These are phyloP conservation scores for Babesia divergens DNA, from an alignment of 169 alveolate genomes.

Conservation along the genomic window DNA sequence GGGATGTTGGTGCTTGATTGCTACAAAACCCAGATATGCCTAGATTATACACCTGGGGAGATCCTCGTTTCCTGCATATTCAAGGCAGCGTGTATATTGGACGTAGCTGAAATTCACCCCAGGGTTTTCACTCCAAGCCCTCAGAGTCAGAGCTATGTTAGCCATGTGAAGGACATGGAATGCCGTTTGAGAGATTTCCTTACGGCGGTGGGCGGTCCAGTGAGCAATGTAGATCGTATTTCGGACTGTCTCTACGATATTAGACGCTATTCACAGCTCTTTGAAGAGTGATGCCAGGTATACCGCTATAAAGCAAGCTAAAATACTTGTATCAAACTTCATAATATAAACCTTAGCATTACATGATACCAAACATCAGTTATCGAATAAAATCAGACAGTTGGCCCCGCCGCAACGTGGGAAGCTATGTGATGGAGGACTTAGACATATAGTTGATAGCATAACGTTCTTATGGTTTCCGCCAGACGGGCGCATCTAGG, in stretches of 20 bases:
- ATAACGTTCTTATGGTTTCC: too few species aligned
- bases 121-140: neutral
- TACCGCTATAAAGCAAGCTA: too few species aligned
- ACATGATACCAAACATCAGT: too few species aligned
- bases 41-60: constrained; percentile 55
- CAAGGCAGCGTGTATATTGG: constrained; percentile 35
- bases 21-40: constrained; percentile 56
- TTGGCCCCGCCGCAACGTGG: too few species aligned
- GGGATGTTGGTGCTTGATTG: constrained; percentile 43
- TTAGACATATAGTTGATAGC: too few species aligned
- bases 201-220: neutral
- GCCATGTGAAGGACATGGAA: neutral
- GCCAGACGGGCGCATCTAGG: too few species aligned
- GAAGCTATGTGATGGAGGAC: too few species aligned
- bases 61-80: constrained; percentile 36
- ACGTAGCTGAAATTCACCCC: constrained; percentile 1
- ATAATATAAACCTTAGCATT: too few species aligned
- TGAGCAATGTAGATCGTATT: neutral
- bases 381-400: too few species aligned
- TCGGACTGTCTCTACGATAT: constrained; percentile 8
- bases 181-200: constrained; percentile 4
- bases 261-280: neutral
- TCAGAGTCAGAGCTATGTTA: neutral
- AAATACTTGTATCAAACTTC: too few species aligned
- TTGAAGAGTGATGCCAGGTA: too few species aligned